phyloP scores from a whole-genome alignment of 495 filamentous ascomycete genomes.

The Penicillium egyptiacum region DNA sequence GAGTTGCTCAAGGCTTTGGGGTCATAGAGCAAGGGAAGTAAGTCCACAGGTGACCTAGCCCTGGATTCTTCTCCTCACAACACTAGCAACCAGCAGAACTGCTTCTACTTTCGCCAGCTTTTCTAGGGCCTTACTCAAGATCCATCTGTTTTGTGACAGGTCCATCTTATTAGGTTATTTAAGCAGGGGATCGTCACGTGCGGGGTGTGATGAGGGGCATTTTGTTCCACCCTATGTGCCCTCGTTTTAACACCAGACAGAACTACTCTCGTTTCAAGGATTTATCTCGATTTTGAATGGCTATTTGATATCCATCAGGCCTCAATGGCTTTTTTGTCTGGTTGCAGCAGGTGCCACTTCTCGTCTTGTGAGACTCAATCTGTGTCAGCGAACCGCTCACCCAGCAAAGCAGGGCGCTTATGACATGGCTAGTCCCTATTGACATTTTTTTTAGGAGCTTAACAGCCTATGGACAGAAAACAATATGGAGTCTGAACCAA shows the following conservation, averaged over 20 bases:
- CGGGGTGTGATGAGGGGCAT: slow-evolving; percentile 23
- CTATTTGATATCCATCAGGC: slow-evolving; percentile 2
- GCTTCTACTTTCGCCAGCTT: not conserved
- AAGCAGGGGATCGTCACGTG: slow-evolving; percentile 21
- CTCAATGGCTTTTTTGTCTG: slow-evolving; percentile 8
- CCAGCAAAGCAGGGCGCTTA: slow-evolving; percentile 39
- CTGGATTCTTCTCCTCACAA: not conserved
- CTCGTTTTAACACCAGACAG: slow-evolving; percentile 5
- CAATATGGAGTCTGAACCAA: slow-evolving; percentile 21
- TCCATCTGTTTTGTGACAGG: not conserved
- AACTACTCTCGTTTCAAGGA: slow-evolving; percentile 3
- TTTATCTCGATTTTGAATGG: slow-evolving; percentile 13
- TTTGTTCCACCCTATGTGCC: slow-evolving; percentile 11
- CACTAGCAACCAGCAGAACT: not conserved
- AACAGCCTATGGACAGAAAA: slow-evolving; percentile 23
- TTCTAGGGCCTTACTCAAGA: not conserved
- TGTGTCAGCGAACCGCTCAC: slow-evolving; percentile 37
- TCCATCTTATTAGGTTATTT: slow-evolving; percentile 9
- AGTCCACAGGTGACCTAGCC: not conserved
- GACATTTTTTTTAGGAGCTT: slow-evolving; percentile 33
- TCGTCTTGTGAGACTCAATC: slow-evolving; percentile 22
- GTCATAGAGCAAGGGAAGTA: not conserved
- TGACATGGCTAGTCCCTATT: slow-evolving; percentile 35
- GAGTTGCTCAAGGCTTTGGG: not conserved
- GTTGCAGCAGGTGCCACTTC: slow-evolving; percentile 16